Conservation (phyloP, 257 asterid genomes). For the Lithospermum erythrorhizon region DNA sequence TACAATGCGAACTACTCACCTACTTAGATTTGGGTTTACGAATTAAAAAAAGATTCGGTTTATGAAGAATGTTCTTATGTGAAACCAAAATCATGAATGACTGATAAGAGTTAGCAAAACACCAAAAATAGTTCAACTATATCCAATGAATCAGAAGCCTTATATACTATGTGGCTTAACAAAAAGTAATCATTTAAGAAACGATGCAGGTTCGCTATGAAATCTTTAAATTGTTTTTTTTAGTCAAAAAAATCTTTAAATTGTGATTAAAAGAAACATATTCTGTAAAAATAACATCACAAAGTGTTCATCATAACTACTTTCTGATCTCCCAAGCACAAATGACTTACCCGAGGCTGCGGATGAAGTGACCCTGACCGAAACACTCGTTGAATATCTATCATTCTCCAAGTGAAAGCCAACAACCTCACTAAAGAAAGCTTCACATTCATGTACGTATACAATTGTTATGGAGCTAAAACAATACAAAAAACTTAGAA, state of each 20-base stretch:
- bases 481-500: no score
- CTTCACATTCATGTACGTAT: not conserved
- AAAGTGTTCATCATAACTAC: not conserved
- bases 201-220: not conserved
- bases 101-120: no score
- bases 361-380: conserved; percentile 88
- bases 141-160: no score
- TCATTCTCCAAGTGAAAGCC: conserved; percentile 25
- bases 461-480: no score
- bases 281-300: not conserved
- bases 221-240: not conserved
- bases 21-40: no score
- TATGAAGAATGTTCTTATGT: no score
- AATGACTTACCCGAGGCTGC: conserved; percentile 70
- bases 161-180: not conserved
- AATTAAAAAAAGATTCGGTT: no score
- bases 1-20: no score
- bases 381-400: conserved; percentile 78
- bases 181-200: not conserved
- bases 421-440: conserved; percentile 20
- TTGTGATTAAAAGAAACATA: not conserved
- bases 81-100: no score
- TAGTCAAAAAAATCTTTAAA: no score
- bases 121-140: no score
- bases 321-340: not conserved